Conservation (phyloP, 2,329 filamentous ascomycete genomes). For the Botrytis tulipae region DNA sequence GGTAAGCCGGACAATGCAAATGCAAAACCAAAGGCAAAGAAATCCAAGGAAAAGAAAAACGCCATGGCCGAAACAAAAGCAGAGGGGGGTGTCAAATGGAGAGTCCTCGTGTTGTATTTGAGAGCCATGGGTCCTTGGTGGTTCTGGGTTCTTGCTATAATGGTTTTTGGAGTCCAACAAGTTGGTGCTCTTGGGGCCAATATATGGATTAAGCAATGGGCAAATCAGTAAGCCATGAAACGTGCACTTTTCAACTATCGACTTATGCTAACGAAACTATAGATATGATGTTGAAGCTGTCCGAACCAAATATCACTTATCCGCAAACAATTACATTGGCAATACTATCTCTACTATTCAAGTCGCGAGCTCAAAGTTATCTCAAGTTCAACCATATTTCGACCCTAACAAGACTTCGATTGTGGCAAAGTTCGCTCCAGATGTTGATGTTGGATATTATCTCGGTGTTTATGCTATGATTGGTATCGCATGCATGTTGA, state of each 20-base stretch:
- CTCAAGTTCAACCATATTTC: conserved; percentile 38
- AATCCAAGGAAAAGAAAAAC: conserved; percentile 42
- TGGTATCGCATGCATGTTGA: conserved; percentile 71
- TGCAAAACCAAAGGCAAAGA: conserved; percentile 44
- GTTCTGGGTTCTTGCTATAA: conserved; percentile 79
- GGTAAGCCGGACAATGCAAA: conserved; percentile 44
- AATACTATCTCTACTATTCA: conserved; percentile 35
- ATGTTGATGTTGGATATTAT: conserved; percentile 82
- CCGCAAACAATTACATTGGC: conserved; percentile 32
- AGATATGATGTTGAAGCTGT: conserved; percentile 39
- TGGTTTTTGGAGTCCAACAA: conserved; percentile 80
- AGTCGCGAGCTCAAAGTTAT: conserved; percentile 30
- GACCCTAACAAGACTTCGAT: conserved; percentile 37
- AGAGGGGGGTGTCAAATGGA: conserved; percentile 81
- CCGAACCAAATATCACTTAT: conserved; percentile 24
- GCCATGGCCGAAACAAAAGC: conserved; percentile 75
- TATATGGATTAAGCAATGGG: conserved; percentile 93
- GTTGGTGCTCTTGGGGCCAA: conserved; percentile 84
- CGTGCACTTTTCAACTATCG: background rate
- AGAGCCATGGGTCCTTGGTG: conserved; percentile 92
- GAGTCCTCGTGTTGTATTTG: conserved; percentile 83
- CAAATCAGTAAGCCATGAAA: conserved; percentile 68
- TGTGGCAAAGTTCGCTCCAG: conserved; percentile 37
- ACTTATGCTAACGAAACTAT: conserved; percentile 1
- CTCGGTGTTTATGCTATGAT: conserved; percentile 79